These are phyloP conservation scores for Glutinoglossum americanum DNA, from an alignment of 495 filamentous ascomycete genomes.

Conservation along the genomic window DNA sequence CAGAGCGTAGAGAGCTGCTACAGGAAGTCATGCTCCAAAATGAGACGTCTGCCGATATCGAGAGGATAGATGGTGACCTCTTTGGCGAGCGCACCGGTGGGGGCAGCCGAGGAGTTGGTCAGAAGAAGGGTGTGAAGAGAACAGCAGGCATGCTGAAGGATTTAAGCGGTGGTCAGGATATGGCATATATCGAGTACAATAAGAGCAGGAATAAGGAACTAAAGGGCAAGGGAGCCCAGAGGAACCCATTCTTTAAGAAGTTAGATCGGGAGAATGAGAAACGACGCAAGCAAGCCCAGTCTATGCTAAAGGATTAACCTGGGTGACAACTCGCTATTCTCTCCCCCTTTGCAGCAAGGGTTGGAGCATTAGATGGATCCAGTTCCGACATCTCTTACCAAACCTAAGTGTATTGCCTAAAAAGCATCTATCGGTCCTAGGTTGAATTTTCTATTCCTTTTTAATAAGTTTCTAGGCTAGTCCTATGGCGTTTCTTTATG, in stretches of 20 bases:
- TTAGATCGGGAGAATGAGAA: conserved; percentile 51
- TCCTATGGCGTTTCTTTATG: background rate
- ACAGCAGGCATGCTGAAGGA: conserved; percentile 72
- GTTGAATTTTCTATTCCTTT: background rate
- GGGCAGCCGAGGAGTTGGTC: conserved; percentile 12
- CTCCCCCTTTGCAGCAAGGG: background rate
- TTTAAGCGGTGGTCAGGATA: conserved; percentile 74
- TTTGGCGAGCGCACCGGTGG: conserved; percentile 40
- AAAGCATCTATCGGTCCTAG: too few relatives aligned
- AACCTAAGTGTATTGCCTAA: too few relatives aligned
- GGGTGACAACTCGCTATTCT: background rate
- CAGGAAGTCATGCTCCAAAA: conserved; percentile 85
- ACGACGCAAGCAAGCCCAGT: conserved; percentile 10
- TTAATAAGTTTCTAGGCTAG: background rate
- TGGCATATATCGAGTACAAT: conserved; percentile 87
- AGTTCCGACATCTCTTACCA: too few relatives aligned
- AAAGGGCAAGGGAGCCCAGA: conserved; percentile 40
- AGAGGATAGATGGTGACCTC: conserved; percentile 63
- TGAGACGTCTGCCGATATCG: conserved; percentile 53
- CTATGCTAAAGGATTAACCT: background rate
- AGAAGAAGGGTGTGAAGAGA: conserved; percentile 41
- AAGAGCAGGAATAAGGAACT: conserved; percentile 60
- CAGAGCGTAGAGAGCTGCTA: conserved; percentile 72
- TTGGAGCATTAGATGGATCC: background rate
- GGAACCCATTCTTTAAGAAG: conserved; percentile 57